Conservation (phyloP, 2,329 filamentous ascomycete genomes). For the Rhexocercosporidium sp. region DNA sequence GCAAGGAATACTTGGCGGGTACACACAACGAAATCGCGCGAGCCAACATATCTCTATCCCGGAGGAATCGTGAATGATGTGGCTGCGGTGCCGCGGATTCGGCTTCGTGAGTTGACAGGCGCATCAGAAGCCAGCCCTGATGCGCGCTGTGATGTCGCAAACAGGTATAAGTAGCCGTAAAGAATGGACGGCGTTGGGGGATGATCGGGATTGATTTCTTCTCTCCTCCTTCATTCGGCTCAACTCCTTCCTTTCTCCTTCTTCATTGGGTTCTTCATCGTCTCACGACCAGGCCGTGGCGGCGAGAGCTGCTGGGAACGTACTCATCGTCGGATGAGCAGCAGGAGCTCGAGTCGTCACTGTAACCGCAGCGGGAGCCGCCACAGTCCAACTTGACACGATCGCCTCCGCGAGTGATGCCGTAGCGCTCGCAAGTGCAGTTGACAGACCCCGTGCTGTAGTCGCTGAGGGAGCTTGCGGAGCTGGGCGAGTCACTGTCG, state of each 20-base stretch:
- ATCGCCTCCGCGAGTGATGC: slow-evolving; percentile 91
- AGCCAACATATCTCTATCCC: not conserved
- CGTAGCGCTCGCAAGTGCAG: slow-evolving; percentile 96
- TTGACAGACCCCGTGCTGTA: slow-evolving; percentile 80
- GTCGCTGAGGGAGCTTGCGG: slow-evolving; percentile 67
- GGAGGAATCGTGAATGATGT: slow-evolving; percentile 6
- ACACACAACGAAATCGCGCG: slow-evolving; percentile 36
- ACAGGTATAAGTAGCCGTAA: slow-evolving; percentile 36
- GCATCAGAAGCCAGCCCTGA: slow-evolving; percentile 33
- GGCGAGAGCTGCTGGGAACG: slow-evolving; percentile 60
- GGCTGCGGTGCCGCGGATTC: slow-evolving; percentile 38
- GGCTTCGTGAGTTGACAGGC: slow-evolving; percentile 34
- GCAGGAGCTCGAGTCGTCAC: slow-evolving; percentile 71
- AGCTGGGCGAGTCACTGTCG: slow-evolving; percentile 76
- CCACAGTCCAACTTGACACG: slow-evolving; percentile 97
- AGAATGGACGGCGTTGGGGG: slow-evolving; percentile 33
- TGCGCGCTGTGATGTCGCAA: slow-evolving; percentile 32
- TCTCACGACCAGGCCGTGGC: slow-evolving; percentile 66
- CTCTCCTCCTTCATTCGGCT: slow-evolving; percentile 21
- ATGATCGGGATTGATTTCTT: slow-evolving; percentile 21
- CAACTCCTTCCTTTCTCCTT: slow-evolving; percentile 9
- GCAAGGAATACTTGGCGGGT: slow-evolving; percentile 25
- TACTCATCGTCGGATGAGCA: slow-evolving; percentile 72
- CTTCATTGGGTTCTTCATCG: slow-evolving; percentile 35
- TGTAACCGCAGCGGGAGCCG: slow-evolving; percentile 84